Percentiles rank a stretch among this genome's conserved stretches.
phyloP scores from a whole-genome alignment of 2,329 filamentous ascomycete species.

The Microthyrium microscopicum region DNA sequence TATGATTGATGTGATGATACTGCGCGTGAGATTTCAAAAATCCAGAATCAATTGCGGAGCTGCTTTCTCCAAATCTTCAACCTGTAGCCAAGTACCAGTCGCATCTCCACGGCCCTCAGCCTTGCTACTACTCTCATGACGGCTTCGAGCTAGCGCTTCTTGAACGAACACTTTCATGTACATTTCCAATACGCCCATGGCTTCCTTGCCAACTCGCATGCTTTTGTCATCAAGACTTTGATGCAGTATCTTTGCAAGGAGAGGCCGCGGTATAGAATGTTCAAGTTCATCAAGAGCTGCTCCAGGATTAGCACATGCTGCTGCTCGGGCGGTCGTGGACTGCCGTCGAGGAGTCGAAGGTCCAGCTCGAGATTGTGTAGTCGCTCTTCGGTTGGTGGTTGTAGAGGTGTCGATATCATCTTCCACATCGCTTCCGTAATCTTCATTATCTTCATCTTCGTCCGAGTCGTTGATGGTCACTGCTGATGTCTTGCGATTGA shows the following conservation, averaged over 20 bases:
- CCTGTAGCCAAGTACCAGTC: slow-evolving; percentile 30
- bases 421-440: too few relatives aligned
- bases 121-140: slow-evolving; percentile 41
- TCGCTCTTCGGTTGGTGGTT: too few relatives aligned
- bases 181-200: slow-evolving; percentile 58
- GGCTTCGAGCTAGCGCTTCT: slow-evolving; percentile 69
- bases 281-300: slow-evolving; percentile 12
- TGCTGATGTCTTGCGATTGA: too few relatives aligned
- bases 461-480: not conserved
- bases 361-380: not conserved
- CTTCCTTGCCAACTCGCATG: slow-evolving; percentile 60
- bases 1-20: not conserved
- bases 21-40: slow-evolving; percentile 35
- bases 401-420: too few relatives aligned
- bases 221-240: slow-evolving; percentile 57
- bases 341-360: not conserved
- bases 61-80: slow-evolving; percentile 80
- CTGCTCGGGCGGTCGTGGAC: not conserved
- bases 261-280: slow-evolving; percentile 55
- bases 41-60: slow-evolving; percentile 75
- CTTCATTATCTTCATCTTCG: not conserved
- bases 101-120: slow-evolving; percentile 14
- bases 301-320: not conserved
- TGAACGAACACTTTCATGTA: slow-evolving; percentile 86
- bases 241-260: slow-evolving; percentile 63